Conservation (phyloP, 176 grass and related monocot species). For the Raddia distichophylla region DNA sequence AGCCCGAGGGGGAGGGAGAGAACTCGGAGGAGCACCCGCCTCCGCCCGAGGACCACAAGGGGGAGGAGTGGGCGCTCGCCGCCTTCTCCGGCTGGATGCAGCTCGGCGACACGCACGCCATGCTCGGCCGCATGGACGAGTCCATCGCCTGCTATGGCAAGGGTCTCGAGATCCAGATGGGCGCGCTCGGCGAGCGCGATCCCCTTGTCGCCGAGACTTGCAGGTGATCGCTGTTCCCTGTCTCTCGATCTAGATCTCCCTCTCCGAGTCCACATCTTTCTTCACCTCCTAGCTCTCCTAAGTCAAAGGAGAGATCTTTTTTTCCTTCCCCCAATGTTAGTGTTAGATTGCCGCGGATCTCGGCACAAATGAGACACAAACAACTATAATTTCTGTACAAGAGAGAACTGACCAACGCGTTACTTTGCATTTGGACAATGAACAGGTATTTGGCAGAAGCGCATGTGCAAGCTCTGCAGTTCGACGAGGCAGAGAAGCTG, state of each 20-base stretch:
- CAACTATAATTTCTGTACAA: neutral
- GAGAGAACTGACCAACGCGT: neutral
- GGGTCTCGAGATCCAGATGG: slow-evolving; percentile 97
- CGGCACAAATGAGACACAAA: neutral
- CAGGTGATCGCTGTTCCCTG: slow-evolving; percentile 23
- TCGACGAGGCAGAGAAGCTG: slow-evolving; percentile 91
- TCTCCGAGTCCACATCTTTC: neutral
- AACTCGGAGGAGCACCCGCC: slow-evolving; percentile 1
- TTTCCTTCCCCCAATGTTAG: neutral
- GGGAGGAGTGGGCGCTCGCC: slow-evolving; percentile 72
- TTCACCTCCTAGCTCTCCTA: neutral
- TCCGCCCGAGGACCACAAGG: slow-evolving; percentile 28
- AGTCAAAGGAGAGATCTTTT: neutral
- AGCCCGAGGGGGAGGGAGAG: neutral
- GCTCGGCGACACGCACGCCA: slow-evolving; percentile 95
- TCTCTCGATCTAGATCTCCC: slow-evolving; percentile 44
- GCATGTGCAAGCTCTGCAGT: slow-evolving; percentile 91
- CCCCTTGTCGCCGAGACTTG: slow-evolving; percentile 93
- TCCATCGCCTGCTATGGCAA: slow-evolving; percentile 90
- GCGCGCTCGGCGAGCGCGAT: slow-evolving; percentile 79
- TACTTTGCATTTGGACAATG: slow-evolving; percentile 16
- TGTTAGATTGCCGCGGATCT: slow-evolving; percentile 11
- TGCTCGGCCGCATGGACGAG: slow-evolving; percentile 90
- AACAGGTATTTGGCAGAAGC: slow-evolving; percentile 91
- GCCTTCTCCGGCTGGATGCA: slow-evolving; percentile 99